Conservation (phyloP, 805 yeast species). For the Jamesozyma lodderae region DNA sequence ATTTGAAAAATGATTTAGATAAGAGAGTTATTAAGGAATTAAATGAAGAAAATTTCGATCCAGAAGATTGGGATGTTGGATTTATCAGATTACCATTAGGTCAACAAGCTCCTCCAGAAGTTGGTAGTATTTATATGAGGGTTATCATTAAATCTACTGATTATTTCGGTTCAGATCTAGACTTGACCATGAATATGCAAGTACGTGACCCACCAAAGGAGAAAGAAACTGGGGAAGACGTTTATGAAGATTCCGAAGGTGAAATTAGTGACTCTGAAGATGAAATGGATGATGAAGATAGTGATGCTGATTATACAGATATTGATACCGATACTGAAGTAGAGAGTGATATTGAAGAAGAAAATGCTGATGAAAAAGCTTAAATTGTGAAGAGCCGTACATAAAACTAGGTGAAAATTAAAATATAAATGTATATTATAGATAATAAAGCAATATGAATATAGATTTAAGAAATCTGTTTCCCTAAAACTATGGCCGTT, state of each 20-base stretch:
- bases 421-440: no score
- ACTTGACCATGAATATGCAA: constrained; percentile 59
- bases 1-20: constrained; percentile 24
- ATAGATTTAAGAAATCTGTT: not conserved
- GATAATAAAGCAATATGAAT: not conserved
- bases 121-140: constrained; percentile 61
- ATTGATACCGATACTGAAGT: constrained; percentile 32
- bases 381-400: no score
- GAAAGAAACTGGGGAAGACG: constrained; percentile 60
- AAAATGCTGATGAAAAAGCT: not conserved
- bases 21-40: constrained; percentile 23
- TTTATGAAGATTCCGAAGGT: constrained; percentile 35
- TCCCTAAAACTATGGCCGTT: not conserved
- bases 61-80: constrained; percentile 42
- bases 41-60: constrained; percentile 31
- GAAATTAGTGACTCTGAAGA: constrained; percentile 51
- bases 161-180: constrained; percentile 76
- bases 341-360: constrained; percentile 18
- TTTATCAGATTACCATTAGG: constrained; percentile 69
- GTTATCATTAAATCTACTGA: constrained; percentile 61
- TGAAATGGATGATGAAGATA: constrained; percentile 46
- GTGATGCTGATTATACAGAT: constrained; percentile 28
- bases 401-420: no score
- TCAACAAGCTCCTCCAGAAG: constrained; percentile 67
- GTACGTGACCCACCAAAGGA: constrained; percentile 50